Evolutionary conservation across 1,284 basidiomycete genomes (phyloP), one percentile per base, ranked within the genome.

Genomic region (Ganoderma meredithae): DNA sequence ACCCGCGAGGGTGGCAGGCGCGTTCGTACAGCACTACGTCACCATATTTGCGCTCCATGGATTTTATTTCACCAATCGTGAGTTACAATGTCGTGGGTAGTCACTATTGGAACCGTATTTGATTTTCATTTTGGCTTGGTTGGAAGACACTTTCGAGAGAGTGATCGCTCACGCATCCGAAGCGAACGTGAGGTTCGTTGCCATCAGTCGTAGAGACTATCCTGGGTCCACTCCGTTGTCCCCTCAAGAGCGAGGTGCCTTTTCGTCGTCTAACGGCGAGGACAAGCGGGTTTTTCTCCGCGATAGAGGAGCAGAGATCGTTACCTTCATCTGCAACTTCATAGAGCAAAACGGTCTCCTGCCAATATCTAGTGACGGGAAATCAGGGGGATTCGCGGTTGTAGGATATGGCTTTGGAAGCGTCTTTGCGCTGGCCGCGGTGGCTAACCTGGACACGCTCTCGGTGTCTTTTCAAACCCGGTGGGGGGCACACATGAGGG

Each of bases 361-460:
- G 8, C 69, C 75, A 0, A 69, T 77, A 13, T 77, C 76, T 39
- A 31, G 58, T 0, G 78, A 79, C 36, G 70, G 76, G 0, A 71
- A 75, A 41, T 53, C 63, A 0, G 82, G 82, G 0, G 82, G 83
- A 0, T 68, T 81, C 19, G 73, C 75, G 0, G 52, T 83, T 5
- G 63, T 81, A 1, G 82, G 81, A 3, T 84, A 82, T 81, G 83
- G 82, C 1, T 53, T 80, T 2, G 83, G 82, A 0, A 72, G 69
- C 44, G 40, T 71, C 2, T 64, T 74, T 10, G 73, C 76, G 9
- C 43, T 77, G 31, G 68, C 80, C 7, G 72, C 78, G 4, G 68
- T 81, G 33, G 74, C 79, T 0, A 72, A 73, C 63, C 64, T 76
- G 7, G 71, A 75, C 31, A 68, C 60, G 1, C 74, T 80, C 1